Conservation (phyloP, 495 filamentous ascomycete genomes). For the Tuber calosporum region DNA sequence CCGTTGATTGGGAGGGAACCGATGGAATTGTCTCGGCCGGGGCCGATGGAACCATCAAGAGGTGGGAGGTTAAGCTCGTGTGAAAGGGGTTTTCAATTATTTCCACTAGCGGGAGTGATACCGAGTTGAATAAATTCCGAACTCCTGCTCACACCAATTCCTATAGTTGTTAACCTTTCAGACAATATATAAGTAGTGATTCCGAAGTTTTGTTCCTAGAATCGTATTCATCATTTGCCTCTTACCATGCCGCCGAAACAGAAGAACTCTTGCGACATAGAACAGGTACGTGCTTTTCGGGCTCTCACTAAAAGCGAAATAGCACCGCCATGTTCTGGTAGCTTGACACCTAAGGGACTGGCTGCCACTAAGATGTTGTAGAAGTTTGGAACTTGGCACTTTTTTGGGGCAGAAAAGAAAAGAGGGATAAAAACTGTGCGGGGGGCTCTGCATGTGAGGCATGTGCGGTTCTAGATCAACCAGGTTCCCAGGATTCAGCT, state of each 20-base stretch:
- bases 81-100: not conserved
- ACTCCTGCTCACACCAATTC: not conserved
- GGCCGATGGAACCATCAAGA: constrained; percentile 82
- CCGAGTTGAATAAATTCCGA: not conserved
- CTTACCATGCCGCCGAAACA: not conserved
- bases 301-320: not conserved
- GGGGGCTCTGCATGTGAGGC: too few relatives aligned
- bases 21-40: constrained; percentile 70
- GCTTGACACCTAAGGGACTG: not conserved
- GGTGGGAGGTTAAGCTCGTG: constrained; percentile 62
- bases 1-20: constrained; percentile 70
- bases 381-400: not conserved
- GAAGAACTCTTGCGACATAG: not conserved
- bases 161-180: not conserved
- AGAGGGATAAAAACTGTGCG: too few relatives aligned
- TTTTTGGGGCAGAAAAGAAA: not conserved
- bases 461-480: too few relatives aligned
- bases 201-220: not conserved
- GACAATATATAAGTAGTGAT: not conserved
- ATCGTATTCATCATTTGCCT: not conserved
- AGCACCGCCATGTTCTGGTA: not conserved
- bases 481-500: too few relatives aligned
- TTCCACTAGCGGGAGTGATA: not conserved
- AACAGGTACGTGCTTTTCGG: not conserved
- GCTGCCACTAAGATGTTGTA: not conserved